Evolutionary conservation across 257 asterid species (phyloP).

Genomic region (Nicotiana tabacum): DNA sequence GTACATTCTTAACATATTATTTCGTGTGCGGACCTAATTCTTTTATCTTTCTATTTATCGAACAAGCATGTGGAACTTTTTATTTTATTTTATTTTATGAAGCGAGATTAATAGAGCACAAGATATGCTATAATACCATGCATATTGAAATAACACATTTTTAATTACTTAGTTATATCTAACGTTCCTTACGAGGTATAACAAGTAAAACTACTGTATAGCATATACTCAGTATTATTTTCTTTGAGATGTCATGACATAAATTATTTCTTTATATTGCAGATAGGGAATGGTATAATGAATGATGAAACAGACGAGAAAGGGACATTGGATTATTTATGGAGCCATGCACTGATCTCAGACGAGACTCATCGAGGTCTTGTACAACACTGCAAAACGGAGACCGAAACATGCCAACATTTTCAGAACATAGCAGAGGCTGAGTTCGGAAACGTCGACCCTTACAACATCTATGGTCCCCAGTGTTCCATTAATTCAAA

Average conservation of each 20-base stretch:
- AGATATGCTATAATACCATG: background rate
- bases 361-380: conserved; percentile 32
- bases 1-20: too few relatives aligned
- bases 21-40: too few relatives aligned
- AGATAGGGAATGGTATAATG: conserved; percentile 47
- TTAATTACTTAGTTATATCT: too few relatives aligned
- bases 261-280: too few relatives aligned
- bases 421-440: background rate
- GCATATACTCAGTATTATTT: background rate
- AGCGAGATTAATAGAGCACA: too few relatives aligned
- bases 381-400: conserved; percentile 18
- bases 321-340: conserved; percentile 27
- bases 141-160: too few relatives aligned
- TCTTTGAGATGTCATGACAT: too few relatives aligned
- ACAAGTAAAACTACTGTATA: too few relatives aligned
- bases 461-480: conserved; percentile 35
- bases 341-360: conserved; percentile 46
- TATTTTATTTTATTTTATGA: too few relatives aligned
- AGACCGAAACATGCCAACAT: conserved; percentile 18
- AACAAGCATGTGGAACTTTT: too few relatives aligned
- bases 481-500: conserved; percentile 10
- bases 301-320: conserved; percentile 23
- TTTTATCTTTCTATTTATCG: too few relatives aligned
- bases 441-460: conserved; percentile 29
- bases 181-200: too few relatives aligned